Evolutionary conservation across 2,329 filamentous ascomycete genomes (phyloP).

Genomic region (Xylaria digitata): DNA sequence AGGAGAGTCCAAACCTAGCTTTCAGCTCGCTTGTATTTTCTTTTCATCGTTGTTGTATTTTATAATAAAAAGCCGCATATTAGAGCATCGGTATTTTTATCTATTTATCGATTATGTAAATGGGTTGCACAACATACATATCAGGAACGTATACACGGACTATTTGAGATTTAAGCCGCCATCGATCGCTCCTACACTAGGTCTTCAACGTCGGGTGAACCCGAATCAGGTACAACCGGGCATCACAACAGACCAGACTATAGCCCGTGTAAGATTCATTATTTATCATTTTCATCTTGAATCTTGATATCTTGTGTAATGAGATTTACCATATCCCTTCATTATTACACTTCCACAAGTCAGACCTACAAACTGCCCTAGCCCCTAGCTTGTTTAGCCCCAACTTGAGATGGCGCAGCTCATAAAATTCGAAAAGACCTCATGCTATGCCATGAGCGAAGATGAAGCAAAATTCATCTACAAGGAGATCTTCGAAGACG

Average conservation of each 20-base stretch:
- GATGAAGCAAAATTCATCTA: slow-evolving; percentile 29
- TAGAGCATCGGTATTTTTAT: no score
- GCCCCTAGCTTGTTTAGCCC: neutral
- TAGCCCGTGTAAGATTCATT: neutral
- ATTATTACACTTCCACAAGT: no score
- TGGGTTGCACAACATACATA: no score
- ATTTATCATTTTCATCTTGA: neutral
- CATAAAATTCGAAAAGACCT: slow-evolving; percentile 18
- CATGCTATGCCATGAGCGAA: slow-evolving; percentile 24
- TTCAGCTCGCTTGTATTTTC: no score
- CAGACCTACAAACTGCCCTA: neutral
- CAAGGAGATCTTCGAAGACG: slow-evolving; percentile 31
- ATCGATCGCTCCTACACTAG: no score
- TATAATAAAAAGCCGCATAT: no score
- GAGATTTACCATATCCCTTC: neutral
- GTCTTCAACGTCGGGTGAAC: neutral
- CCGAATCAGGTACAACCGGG: slow-evolving; percentile 12
- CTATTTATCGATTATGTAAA: no score
- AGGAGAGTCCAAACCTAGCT: no score
- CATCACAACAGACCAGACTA: neutral
- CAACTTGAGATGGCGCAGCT: slow-evolving; percentile 20
- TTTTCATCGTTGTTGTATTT: no score
- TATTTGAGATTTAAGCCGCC: neutral
- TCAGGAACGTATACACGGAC: slow-evolving; percentile 2
- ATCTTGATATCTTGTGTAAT: neutral